Base-by-base conservation (phyloP, 1,139 yeast genomes). In the Hyphopichia khmerensis region DNA sequence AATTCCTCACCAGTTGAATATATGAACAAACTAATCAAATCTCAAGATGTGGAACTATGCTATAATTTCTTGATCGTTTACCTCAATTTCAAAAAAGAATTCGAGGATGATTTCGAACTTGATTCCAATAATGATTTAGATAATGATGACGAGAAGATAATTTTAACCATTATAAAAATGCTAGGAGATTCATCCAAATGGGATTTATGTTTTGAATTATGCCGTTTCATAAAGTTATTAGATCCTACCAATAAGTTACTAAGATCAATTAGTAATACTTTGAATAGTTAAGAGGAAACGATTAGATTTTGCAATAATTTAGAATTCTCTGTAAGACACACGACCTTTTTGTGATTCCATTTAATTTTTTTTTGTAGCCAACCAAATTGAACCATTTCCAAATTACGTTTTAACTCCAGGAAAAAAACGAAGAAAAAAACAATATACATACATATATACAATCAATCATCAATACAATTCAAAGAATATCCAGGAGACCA, bases 121-220 rank as follows among this genome's bases (percentile, higher is more conserved):
- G 29, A 35, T n/a, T 21, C 38, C 6, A 27, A 14, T 16, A 30
- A 17, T 5, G 39, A 30, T 17, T 53, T 72, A 15, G 64, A 64
- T 46, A 45, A 49, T 3, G 52, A 57, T 13, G 78, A 73, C 43
- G 60, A 62, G 35, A 48, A 49, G 10, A 63, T 72, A 35, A 70
- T 73, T 10, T 43, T 67, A 17, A 54, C 62, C 38, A 69, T 73
- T 7, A 63, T 72, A 32, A 56, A 52, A 33, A 60, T 69, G 65
- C 55, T 73, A 16, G 67, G 59, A 33, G 48, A 49, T 11, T 57
- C 65, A 7, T 51, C 59, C 30, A 62, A 61, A 44, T 73, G 76
- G 76, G 76, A 72, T 40, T 69, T 73, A 67, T 70, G 76, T 43
- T 70, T 68, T 51, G 78, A 73, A 46, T 59, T 73, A 33, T 72